A percentile compares a stretch with the other conserved stretches of the same genome.
Conservation (phyloP, 495 filamentous ascomycete genomes). For the Penicillium fimorum region DNA sequence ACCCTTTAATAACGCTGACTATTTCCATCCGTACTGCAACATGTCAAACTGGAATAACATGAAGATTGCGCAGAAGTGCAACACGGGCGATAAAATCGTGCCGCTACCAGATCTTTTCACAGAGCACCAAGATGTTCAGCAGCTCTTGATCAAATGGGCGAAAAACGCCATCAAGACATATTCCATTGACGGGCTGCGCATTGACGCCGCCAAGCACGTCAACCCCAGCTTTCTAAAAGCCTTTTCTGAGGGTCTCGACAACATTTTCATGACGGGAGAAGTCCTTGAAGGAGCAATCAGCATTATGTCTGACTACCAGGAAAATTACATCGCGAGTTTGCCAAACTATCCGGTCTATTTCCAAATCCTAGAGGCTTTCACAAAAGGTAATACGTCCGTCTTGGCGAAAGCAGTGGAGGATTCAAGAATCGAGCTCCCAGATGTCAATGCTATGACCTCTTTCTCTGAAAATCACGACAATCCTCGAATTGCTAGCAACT, state of each 20-base stretch:
- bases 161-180: conserved; percentile 61
- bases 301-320: conserved; percentile 57
- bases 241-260: conserved; percentile 56
- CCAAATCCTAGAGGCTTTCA: conserved; percentile 58
- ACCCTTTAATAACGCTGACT: conserved; percentile 62
- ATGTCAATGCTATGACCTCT: conserved; percentile 60
- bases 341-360: conserved; percentile 72
- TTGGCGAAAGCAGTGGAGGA: conserved; percentile 52
- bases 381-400: conserved; percentile 50
- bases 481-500: conserved; percentile 55
- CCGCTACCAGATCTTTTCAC: conserved; percentile 68
- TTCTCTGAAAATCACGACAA: conserved; percentile 83
- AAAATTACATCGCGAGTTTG: conserved; percentile 44
- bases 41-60: conserved; percentile 63
- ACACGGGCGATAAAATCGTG: conserved; percentile 58
- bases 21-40: conserved; percentile 64
- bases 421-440: conserved; percentile 52
- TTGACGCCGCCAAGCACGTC: conserved; percentile 75
- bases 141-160: conserved; percentile 62
- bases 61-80: conserved; percentile 52
- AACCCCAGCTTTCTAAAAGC: conserved; percentile 60
- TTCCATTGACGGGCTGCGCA: conserved; percentile 71
- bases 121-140: conserved; percentile 55
- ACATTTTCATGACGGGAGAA: conserved; percentile 65
- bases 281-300: conserved; percentile 54